Evolutionary conservation across 495 filamentous ascomycete species (phyloP).

Genomic region (Xylaria telfairii): DNA sequence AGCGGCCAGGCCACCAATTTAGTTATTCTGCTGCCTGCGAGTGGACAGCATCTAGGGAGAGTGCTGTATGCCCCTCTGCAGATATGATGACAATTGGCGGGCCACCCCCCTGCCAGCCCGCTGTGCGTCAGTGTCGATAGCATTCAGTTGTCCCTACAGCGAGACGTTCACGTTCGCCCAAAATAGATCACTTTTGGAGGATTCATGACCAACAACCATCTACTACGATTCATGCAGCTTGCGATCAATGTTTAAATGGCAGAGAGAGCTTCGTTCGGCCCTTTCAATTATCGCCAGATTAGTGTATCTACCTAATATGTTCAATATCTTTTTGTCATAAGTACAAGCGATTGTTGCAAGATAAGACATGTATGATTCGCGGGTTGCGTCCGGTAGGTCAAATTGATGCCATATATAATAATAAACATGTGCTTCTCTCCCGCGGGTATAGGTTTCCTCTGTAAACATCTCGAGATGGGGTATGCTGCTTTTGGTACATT

Average conservation of each 20-base stretch:
- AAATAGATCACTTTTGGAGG: not conserved
- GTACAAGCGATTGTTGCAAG: slow-evolving; percentile 2
- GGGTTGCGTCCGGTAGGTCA: slow-evolving; percentile 23
- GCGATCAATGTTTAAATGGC: not conserved
- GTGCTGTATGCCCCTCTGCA: not conserved
- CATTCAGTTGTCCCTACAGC: not conserved
- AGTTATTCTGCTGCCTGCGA: slow-evolving; percentile 41
- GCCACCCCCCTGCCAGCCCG: not conserved
- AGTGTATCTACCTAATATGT: slow-evolving; percentile 19
- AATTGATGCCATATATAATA: slow-evolving; percentile 29
- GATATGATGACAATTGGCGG: not conserved
- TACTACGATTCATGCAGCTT: not conserved
- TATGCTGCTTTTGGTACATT: slow-evolving; percentile 24
- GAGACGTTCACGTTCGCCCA: not conserved
- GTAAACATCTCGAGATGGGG: slow-evolving; percentile 8
- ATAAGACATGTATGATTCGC: slow-evolving; percentile 14
- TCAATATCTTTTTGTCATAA: slow-evolving; percentile 2
- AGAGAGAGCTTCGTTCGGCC: not conserved
- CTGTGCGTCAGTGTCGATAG: not conserved
- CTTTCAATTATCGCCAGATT: slow-evolving; percentile 18
- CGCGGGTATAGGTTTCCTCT: slow-evolving; percentile 17
- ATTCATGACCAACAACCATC: not conserved
- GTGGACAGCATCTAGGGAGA: not conserved
- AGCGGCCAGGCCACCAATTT: slow-evolving; percentile 17
- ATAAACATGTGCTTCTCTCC: slow-evolving; percentile 27